Percentiles rank a stretch among this genome's conserved stretches.
These are phyloP conservation scores for Pythium scleroteichum DNA, from an alignment of 352 stramenopile species.

Conservation along the genomic window DNA sequence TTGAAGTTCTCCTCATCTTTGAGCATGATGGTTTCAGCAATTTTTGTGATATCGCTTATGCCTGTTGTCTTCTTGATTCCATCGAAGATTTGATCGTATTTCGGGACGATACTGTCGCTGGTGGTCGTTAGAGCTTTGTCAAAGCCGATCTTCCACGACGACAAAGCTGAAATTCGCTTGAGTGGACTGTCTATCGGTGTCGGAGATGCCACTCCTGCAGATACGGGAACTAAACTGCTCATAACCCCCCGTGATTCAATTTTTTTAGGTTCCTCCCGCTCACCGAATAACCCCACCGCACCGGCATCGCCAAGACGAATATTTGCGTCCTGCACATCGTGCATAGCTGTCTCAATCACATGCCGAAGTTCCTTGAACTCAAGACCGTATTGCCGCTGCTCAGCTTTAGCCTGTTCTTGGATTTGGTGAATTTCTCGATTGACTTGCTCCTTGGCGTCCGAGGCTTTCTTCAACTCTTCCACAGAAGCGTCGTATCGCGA, in stretches of 20 bases:
- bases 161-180: slow-evolving; percentile 54
- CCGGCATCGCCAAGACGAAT: slow-evolving; percentile 21
- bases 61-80: slow-evolving; percentile 60
- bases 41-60: slow-evolving; percentile 45
- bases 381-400: slow-evolving; percentile 61
- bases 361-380: slow-evolving; percentile 65
- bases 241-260: neutral
- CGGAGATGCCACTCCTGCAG: neutral
- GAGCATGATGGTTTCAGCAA: slow-evolving; percentile 50
- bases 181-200: slow-evolving; percentile 32
- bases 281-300: slow-evolving; percentile 16
- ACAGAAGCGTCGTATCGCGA: slow-evolving; percentile 46
- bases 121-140: slow-evolving; percentile 54
- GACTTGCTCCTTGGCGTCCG: slow-evolving; percentile 48
- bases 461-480: slow-evolving; percentile 45
- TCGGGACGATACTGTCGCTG: slow-evolving; percentile 46
- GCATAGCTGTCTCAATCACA: slow-evolving; percentile 53
- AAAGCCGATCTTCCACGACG: slow-evolving; percentile 76
- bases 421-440: slow-evolving; percentile 48
- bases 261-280: slow-evolving; percentile 5
- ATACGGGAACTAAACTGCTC: neutral
- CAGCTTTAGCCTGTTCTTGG: slow-evolving; percentile 45
- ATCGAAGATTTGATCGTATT: slow-evolving; percentile 66
- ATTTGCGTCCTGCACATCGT: slow-evolving; percentile 14
- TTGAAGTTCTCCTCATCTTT: slow-evolving; percentile 83